Conservation (phyloP, 495 filamentous ascomycete genomes). For the Penicillium crystallinum region DNA sequence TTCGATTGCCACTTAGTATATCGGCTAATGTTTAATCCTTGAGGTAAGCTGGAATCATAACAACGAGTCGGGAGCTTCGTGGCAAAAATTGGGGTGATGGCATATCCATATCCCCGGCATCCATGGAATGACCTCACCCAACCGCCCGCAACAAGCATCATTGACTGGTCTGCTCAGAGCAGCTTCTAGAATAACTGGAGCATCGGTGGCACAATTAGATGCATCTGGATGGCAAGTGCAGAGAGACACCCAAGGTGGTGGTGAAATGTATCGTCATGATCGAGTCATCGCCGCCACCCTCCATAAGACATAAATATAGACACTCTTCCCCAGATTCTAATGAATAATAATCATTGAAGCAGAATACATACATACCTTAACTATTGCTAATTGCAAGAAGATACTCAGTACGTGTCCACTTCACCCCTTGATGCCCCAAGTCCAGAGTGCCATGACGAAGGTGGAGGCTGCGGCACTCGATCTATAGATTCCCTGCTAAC, state of each 20-base stretch:
- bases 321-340: background rate
- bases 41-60: background rate
- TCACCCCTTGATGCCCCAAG: background rate
- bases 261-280: constrained; percentile 25
- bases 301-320: constrained; percentile 12
- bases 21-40: background rate
- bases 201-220: constrained; percentile 14
- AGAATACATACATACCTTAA: background rate
- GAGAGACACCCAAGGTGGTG: constrained; percentile 17
- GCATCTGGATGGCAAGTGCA: constrained; percentile 10
- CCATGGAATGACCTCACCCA: background rate
- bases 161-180: constrained; percentile 6
- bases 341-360: background rate
- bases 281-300: constrained; percentile 22
- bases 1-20: background rate
- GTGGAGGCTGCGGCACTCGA: background rate
- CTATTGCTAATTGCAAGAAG: background rate
- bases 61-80: background rate
- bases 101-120: background rate
- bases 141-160: background rate
- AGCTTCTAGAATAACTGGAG: constrained; percentile 11
- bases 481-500: background rate
- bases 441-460: background rate
- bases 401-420: background rate
- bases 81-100: background rate